Base-by-base conservation (phyloP, 2,329 filamentous ascomycete species). In the Exserohilum rostratum region DNA sequence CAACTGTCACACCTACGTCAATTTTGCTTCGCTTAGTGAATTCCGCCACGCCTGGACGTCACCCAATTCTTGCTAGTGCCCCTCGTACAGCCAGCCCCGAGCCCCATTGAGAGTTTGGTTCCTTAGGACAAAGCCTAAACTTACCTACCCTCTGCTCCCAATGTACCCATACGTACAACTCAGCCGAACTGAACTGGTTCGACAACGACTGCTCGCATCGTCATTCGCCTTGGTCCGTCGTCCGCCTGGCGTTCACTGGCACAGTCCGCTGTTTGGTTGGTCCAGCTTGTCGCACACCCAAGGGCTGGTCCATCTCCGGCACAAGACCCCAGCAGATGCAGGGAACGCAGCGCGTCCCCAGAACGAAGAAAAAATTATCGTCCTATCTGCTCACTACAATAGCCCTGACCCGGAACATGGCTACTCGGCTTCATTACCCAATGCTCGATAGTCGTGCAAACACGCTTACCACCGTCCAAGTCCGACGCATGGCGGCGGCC, bases 401-500 rank as follows among this genome's bases (percentile, higher is more conserved):
- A 42, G 38, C 12, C 47, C 45, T 27, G 34, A 55, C 44, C 44
- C 49, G 43, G 45, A 46, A 50, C 18, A 17, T 47, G 33, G 34
- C 58, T 56, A 62, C 59, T 58, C 29, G 53, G 34, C 22, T 44
- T 30, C 6, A 46, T 35, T 43, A 20, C 50, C 55, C 50, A 42
- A 42, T 44, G 33, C 54, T 53, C 47, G 22, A 15, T 42, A 42
- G 39, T 57, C 46, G 22, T 43, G 44, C 45, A 45, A 34, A 30
- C 40, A 50, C 25, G 22, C 29, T 34, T 37, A 46, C 46, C 49
- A 54, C 30, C 44, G 52, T 48, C 61, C 55, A 58, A 55, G 49
- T 58, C 50, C 57, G 53, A 44, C 57, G 55, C 57, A 65, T 60
- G 12, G 53, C 62, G 59, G 55, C 47, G 53, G 54, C 50, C 57